Percentiles rank a stretch among this genome's conserved stretches.
Conservation (phyloP, 768 basidiomycete species). For the Omphalotus guepiniiformis region DNA sequence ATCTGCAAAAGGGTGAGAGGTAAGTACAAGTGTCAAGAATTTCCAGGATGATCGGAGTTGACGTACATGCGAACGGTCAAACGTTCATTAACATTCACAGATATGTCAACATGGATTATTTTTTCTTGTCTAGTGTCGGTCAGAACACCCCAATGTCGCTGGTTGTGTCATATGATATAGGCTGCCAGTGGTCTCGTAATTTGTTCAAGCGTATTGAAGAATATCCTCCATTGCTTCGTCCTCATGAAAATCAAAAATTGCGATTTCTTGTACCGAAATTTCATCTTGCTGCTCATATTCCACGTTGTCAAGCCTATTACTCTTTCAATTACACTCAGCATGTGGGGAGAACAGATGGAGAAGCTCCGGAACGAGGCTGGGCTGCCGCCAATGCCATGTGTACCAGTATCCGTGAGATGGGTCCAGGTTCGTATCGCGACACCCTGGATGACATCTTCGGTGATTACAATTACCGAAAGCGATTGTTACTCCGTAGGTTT, state of each 20-base stretch:
- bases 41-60: background rate
- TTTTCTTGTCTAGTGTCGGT: conserved; percentile 3
- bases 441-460: conserved; percentile 28
- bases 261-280: conserved; percentile 30
- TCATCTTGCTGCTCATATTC: conserved; percentile 29
- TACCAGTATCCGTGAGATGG: conserved; percentile 28
- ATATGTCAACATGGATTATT: conserved; percentile 14
- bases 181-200: conserved; percentile 12
- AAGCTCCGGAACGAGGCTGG: conserved; percentile 31
- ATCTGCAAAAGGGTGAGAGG: conserved; percentile 9
- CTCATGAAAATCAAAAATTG: background rate
- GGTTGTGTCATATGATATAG: conserved; percentile 15
- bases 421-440: conserved; percentile 20
- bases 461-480: conserved; percentile 26
- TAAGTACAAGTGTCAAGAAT: background rate
- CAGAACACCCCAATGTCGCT: background rate
- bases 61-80: background rate
- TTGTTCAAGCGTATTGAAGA: background rate
- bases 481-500: conserved; percentile 19
- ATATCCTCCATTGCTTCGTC: background rate
- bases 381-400: conserved; percentile 18
- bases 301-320: conserved; percentile 20
- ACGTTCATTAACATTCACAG: background rate
- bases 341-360: conserved; percentile 27
- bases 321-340: conserved; percentile 24